Evolutionary conservation across 2,329 filamentous ascomycete genomes (phyloP).

Genomic region (Talaromyces amestolkiae): DNA sequence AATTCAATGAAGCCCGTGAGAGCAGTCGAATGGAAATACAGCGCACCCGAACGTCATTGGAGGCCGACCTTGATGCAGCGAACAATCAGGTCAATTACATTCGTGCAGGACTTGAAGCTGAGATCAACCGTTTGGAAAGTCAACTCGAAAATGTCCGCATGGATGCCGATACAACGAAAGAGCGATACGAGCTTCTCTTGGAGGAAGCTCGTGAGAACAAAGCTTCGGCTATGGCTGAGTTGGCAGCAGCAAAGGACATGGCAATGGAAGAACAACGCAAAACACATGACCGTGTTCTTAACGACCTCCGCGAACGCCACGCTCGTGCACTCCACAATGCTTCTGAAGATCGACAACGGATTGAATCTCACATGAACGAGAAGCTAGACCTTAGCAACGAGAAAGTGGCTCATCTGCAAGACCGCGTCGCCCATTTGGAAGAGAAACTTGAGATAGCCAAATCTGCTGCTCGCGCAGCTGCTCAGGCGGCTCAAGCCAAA

Average conservation of each 20-base stretch:
- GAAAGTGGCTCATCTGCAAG: conserved; percentile 80
- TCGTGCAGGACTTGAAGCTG: conserved; percentile 76
- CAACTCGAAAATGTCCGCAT: conserved; percentile 76
- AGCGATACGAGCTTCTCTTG: conserved; percentile 77
- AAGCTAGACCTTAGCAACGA: conserved; percentile 77
- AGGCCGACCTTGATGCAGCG: conserved; percentile 76
- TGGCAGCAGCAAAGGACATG: conserved; percentile 52
- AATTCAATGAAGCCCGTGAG: conserved; percentile 80
- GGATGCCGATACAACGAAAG: conserved; percentile 77
- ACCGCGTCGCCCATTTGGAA: conserved; percentile 79
- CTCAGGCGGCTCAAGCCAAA: conserved; percentile 66
- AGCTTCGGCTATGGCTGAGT: conserved; percentile 57
- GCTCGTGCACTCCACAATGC: conserved; percentile 70
- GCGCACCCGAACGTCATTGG: conserved; percentile 72
- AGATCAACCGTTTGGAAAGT: conserved; percentile 67
- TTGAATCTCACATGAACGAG: conserved; percentile 76
- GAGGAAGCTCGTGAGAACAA: conserved; percentile 75
- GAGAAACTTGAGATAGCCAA: conserved; percentile 89
- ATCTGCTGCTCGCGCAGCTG: conserved; percentile 79
- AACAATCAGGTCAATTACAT: conserved; percentile 83
- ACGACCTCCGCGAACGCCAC: conserved; percentile 73
- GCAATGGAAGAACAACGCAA: conserved; percentile 59
- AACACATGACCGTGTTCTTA: conserved; percentile 68
- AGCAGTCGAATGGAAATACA: conserved; percentile 76
- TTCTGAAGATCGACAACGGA: conserved; percentile 75